These are phyloP conservation scores for Mucor saturninus DNA, from an alignment of 371 early-diverging fungal genomes.

Conservation along the genomic window DNA sequence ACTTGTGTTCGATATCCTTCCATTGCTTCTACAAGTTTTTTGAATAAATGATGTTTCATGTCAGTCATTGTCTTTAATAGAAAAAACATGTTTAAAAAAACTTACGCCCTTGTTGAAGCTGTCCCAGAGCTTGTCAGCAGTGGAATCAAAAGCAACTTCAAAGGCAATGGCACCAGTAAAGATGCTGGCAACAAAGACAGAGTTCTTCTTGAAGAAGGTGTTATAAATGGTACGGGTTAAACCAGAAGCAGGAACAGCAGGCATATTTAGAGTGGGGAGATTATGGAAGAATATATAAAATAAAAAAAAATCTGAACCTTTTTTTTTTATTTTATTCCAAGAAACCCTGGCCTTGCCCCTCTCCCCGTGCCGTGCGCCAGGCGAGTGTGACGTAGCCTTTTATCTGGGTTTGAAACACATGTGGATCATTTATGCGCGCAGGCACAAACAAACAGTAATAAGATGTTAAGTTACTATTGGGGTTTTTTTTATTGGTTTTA, in stretches of 20 bases:
- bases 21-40: constrained; percentile 61
- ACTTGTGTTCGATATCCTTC: constrained; percentile 78
- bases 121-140: constrained; percentile 77
- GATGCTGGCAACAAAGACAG: constrained; percentile 73
- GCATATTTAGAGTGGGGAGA: constrained; percentile 40
- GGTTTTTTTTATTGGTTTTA: no score
- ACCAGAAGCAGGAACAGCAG: constrained; percentile 48
- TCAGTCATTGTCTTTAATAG: not conserved
- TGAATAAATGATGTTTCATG: not conserved
- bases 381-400: not conserved
- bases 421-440: no score
- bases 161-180: constrained; percentile 81
- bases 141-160: constrained; percentile 77
- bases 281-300: not conserved
- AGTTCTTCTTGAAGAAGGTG: constrained; percentile 75
- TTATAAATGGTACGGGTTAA: constrained; percentile 64
- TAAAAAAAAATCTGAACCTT: not conserved
- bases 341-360: not conserved
- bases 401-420: no score
- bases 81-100: constrained; percentile 13
- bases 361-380: not conserved
- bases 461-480: no score
- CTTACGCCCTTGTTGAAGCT: constrained; percentile 85
- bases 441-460: no score
- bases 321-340: not conserved